Base-by-base conservation (phyloP, 2,329 filamentous ascomycete species). In the Juglanconis oblonga region DNA sequence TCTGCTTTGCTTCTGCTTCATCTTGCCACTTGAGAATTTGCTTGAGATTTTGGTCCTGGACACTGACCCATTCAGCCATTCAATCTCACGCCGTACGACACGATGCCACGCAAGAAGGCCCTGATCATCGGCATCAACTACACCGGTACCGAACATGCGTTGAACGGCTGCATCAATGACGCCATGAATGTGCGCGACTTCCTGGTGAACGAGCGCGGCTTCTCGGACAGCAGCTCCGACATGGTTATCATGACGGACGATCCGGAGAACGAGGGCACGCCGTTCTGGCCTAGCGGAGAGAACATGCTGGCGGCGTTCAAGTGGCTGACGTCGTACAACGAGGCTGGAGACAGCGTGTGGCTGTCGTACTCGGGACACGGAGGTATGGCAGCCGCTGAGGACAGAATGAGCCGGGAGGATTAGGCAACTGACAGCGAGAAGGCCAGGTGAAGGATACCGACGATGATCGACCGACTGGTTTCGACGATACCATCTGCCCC, bases 301-400 rank as follows among this genome's bases (percentile, higher is more conserved):
- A 74, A 76, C 64, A 69, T 76, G 56, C 58, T 74, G 44, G 78
- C 79, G 2, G 83, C 83, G 3, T 83, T 86, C 70, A 74, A 81
- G 57, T 86, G 84, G 83, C 76, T 87, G 2, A 78, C 85, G 49
- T 76, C 72, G 32, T 65, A 66, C 38, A 75, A 74, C 40, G 77
- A 81, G 57, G 79, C 82, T 0, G 78, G 79, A 9, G 81, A 80
- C 58, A 77, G 73, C 8, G 71, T 81, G 17, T 86, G 84, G 73
- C 69, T 86, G 53, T 83, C 84, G 64, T 87, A 86, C 64, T 83
- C 80, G 0, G 84, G 84, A 1, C 84, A 87, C 62, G 84, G 84
- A 56, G 79, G 82, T 47, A 49, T 38, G 62, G 35, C 5, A 3
- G 42, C 14, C n/a, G 58, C 36, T 29, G 5, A 10, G 4, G 10